Conservation (phyloP, 139 green algal species). For the Chlamydomonas urium region DNA sequence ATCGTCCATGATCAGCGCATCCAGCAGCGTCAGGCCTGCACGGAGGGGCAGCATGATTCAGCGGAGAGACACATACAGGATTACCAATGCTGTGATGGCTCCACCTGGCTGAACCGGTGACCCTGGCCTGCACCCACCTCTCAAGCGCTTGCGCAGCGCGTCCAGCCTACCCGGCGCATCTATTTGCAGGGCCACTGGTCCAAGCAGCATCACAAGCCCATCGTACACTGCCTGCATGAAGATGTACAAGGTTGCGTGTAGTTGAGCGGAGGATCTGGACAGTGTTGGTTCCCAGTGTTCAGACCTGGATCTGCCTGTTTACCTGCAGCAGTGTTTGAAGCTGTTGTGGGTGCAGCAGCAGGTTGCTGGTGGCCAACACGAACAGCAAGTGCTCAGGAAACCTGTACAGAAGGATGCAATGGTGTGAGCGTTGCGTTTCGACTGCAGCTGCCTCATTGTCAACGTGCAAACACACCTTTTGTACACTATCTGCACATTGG, state of each 20-base stretch:
- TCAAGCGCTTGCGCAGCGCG: constrained; percentile 19
- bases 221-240: constrained; percentile 18
- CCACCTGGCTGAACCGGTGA: no score
- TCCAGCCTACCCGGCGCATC: constrained; percentile 17
- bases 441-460: no score
- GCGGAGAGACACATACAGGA: background rate
- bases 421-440: no score
- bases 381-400: constrained; percentile 35
- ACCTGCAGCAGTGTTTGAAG: constrained; percentile 31
- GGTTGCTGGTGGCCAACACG: constrained; percentile 38
- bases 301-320: background rate
- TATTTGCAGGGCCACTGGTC: constrained; percentile 3
- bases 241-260: background rate
- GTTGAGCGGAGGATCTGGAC: no score
- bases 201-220: constrained; percentile 32
- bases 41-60: background rate
- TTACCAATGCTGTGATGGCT: no score
- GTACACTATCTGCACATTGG: constrained; percentile 41
- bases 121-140: constrained; percentile 20
- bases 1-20: constrained; percentile 29
- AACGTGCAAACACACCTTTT: constrained; percentile 16
- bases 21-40: constrained; percentile 20
- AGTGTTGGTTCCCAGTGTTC: no score
- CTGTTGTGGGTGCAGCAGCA: constrained; percentile 26
- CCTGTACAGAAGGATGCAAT: no score